Evolutionary conservation across 2,329 filamentous ascomycete species (phyloP), one percentile per base, ranked within the genome.

Genomic region (Sarocladium brachiariae): DNA sequence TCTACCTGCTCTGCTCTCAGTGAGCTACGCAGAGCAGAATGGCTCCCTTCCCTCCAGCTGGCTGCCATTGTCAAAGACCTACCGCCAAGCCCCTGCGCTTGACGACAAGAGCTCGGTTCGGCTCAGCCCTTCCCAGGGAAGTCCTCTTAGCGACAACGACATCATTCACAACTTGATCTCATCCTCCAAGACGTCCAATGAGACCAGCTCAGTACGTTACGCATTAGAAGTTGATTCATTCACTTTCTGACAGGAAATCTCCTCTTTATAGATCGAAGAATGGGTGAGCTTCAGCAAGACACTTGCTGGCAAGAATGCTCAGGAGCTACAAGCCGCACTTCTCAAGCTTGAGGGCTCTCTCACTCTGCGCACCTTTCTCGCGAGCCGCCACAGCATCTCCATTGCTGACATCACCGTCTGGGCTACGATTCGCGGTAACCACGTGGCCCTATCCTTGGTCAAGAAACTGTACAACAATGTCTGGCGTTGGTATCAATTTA

Each of bases 401-500:
- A 81, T 89, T 19, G 76, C 86, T 56, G 92, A 97, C 67, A 80
- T 83, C 56, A 86, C 86, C 61, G 78, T 95, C 56, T 97, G 89
- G 89, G 80, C 86, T 60, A 83, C 87, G n/a, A 8, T 49, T 14
- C 31, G n/a, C 3, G 30, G 30, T 59, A 96, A 95, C 73, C 85
- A 88, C 54, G 87, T 90, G n/a, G 86, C 88, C 16, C 78, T 87
- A 57, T 83, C 87, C 3, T 88, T 87, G 58, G 77, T 96, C 59
- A 87, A 21, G 18, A 39, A 39, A 18, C n/a, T 21, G 4, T 21
- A 39, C n/a, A 16, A 10, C 35, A 39, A 93, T 67, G 69, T 96
- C 54, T 80, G 81, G 50, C 81, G 92, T 57, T 97, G 92, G 92
- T 96, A 91, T 70, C 79, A 75, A 60, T 96, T 86, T 66, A 76